These are phyloP conservation scores for Echites panduratus DNA, from an alignment of 257 asterid genomes.

Conservation along the genomic window DNA sequence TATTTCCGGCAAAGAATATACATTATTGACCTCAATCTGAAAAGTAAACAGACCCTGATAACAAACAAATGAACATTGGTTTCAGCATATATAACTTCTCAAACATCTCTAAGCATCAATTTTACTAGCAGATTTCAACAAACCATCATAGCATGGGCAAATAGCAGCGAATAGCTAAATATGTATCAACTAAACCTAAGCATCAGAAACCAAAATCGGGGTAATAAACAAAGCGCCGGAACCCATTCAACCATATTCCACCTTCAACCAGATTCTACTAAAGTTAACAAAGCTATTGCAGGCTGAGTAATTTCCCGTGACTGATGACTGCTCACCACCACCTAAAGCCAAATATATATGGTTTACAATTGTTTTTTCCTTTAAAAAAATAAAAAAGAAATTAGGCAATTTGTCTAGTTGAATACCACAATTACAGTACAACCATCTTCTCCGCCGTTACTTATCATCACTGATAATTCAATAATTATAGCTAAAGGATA, in stretches of 20 bases:
- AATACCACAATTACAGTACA: background rate
- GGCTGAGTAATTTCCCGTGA: background rate
- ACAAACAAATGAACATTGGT: background rate
- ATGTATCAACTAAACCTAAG: constrained; percentile 2
- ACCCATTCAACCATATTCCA: background rate
- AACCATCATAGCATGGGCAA: background rate
- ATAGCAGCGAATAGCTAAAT: background rate
- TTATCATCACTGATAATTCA: background rate
- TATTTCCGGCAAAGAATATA: too few species aligned
- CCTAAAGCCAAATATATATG: too few species aligned
- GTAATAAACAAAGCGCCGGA: background rate
- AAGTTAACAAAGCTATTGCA: background rate
- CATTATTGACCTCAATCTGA: too few species aligned
- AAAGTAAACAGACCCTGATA: background rate
- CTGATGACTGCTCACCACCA: background rate
- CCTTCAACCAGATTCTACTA: background rate
- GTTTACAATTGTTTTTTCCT: too few species aligned
- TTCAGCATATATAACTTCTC: background rate
- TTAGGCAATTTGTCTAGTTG: background rate
- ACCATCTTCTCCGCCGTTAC: background rate
- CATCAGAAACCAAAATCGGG: background rate
- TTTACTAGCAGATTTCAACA: background rate
- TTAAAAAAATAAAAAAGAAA: too few species aligned
- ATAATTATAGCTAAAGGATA: background rate
- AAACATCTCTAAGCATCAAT: background rate